Evolutionary conservation across 148 eudicot genomes (phyloP).

Genomic region (Camellia lanceoleosa): DNA sequence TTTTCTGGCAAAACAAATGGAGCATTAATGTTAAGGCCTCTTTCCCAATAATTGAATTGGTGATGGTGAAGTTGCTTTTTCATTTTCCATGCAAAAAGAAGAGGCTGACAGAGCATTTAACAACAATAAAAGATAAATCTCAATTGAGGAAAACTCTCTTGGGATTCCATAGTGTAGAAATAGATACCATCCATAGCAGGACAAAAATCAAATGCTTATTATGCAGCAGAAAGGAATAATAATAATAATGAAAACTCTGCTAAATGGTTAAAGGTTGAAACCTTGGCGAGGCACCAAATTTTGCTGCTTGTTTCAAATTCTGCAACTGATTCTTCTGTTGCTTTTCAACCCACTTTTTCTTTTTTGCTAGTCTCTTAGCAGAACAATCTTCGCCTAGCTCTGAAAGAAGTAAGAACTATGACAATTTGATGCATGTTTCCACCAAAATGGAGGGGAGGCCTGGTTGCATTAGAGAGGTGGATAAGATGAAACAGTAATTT

Average conservation of each 20-base stretch:
- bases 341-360: slow-evolving; percentile 63
- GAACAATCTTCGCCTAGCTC: slow-evolving; percentile 86
- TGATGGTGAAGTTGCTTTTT: too few species aligned
- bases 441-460: not conserved
- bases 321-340: slow-evolving; percentile 64
- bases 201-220: not conserved
- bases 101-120: not conserved
- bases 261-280: slow-evolving; percentile 15
- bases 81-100: not conserved
- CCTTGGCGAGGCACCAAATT: slow-evolving; percentile 81
- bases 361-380: slow-evolving; percentile 67
- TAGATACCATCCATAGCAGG: not conserved
- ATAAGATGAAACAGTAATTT: not conserved
- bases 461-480: not conserved
- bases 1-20: too few species aligned
- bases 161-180: not conserved
- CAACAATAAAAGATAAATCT: not conserved
- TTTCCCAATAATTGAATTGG: too few species aligned
- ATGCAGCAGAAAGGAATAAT: not conserved
- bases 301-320: slow-evolving; percentile 63
- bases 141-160: not conserved
- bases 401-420: slow-evolving; percentile 23
- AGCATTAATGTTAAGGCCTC: too few species aligned
- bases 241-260: not conserved
- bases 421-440: not conserved